A percentile compares a stretch with the other conserved stretches of the same genome.
Conservation (phyloP, 176 grass and related monocot genomes). For the Pharus latifolius region DNA sequence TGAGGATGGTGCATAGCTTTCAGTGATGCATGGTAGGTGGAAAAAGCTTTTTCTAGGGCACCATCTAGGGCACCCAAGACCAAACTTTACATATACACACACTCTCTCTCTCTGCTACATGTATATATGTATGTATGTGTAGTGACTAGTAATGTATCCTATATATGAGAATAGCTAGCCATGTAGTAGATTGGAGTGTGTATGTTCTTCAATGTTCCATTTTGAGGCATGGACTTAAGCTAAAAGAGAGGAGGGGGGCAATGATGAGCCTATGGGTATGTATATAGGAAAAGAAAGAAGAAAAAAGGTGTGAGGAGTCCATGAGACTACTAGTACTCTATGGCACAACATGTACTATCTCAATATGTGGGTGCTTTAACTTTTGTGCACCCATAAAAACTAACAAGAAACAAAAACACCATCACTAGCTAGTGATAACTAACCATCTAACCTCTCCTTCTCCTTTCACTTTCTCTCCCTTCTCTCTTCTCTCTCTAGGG, state of each 20-base stretch:
- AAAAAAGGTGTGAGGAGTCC: conserved; percentile 33
- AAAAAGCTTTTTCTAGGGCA: conserved; percentile 35
- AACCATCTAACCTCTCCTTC: conserved; percentile 33
- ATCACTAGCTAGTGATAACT: conserved; percentile 43
- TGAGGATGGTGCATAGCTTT: conserved; percentile 71
- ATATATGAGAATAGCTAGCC: neutral
- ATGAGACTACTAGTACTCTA: neutral
- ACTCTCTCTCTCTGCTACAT: neutral
- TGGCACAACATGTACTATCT: neutral
- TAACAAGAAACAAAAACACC: conserved; percentile 22
- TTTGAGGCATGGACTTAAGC: neutral
- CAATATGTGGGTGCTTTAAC: neutral
- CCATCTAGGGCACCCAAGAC: conserved; percentile 29
- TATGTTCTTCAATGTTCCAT: conserved; percentile 12
- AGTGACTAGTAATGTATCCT: conserved; percentile 1
- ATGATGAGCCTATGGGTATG: conserved; percentile 36
- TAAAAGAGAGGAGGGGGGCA: conserved; percentile 2
- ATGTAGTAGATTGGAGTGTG: conserved; percentile 22
- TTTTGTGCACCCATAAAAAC: neutral
- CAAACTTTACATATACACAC: conserved; percentile 23
- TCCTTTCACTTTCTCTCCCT: neutral
- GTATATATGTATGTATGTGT: neutral
- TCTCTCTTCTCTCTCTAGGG: neutral
- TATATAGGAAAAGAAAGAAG: conserved; percentile 58
- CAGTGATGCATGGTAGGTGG: conserved; percentile 84